Base-by-base conservation (phyloP, 2,329 filamentous ascomycete genomes). In the Penicillium sclerotigenum region DNA sequence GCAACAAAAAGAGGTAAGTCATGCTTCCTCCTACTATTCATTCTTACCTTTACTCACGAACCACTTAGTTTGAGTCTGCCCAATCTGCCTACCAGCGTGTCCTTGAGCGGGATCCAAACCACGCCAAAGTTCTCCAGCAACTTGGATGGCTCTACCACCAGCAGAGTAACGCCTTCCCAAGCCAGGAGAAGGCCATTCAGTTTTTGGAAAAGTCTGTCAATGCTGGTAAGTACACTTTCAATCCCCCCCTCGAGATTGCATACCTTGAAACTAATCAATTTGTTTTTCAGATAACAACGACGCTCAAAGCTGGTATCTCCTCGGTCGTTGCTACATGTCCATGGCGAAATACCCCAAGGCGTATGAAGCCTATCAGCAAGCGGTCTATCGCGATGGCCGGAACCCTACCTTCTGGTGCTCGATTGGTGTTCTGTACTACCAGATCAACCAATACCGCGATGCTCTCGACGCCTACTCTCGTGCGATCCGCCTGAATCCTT, bases 351-450 rank as follows among this genome's bases (percentile, higher is more conserved):
- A 97, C 68, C 93, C 93, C 68, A 97, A 97, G 74, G 94, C 94
- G 0, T 97, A 97, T 68, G 94, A 99, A 72, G 93, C 94, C 6
- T 97, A 97, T 74, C 94, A 99, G 73, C 94, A 99, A 79, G 94
- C 94, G 3, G 94, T 99, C 37, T 99, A 99, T 72, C 91, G 94
- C 55, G 94, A 99, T 72, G 94, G 94, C 33, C 88, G 94, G 65
- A 97, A 97, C 73, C 94, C 94, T 18, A 97, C 94, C 2, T 99
- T 97, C 80, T 99, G 94, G 94, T 97, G 94, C 79, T 97, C 93
- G 10, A 99, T 99, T 71, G 94, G 94, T 73, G 94, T 99, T 16
- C 83, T 99, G 57, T 99, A 99, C 75, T 99, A 97, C 78, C 94
- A 97, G 77, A 99, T 99, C 80, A 99, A 97, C 76, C 94, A 99